phyloP scores from a whole-genome alignment of 164 flowering plant species.

The Platanus orientalis region DNA sequence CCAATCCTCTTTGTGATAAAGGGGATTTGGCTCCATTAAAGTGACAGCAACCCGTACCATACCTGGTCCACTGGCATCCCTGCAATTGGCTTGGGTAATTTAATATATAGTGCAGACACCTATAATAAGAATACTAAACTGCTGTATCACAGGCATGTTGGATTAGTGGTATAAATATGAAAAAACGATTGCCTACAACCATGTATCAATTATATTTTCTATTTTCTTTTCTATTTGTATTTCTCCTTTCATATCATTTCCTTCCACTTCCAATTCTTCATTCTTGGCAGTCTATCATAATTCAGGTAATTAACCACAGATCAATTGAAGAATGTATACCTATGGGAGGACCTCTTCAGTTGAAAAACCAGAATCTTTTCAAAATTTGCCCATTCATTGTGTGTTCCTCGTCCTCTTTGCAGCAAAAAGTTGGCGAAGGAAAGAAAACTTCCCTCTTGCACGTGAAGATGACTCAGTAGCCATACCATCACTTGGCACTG shows the following conservation, averaged over 20 bases:
- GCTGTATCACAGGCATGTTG: background rate
- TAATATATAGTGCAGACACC: no score
- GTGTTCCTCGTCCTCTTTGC: slow-evolving; percentile 60
- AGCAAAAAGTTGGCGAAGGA: slow-evolving; percentile 76
- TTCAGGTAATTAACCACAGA: slow-evolving; percentile 3
- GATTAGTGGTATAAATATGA: background rate
- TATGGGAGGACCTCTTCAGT: background rate
- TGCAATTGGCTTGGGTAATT: no score
- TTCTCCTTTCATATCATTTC: background rate
- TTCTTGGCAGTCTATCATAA: slow-evolving; percentile 1
- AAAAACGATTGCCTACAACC: background rate
- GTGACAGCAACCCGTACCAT: no score
- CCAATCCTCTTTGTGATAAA: no score
- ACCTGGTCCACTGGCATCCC: no score
- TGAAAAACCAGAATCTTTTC: background rate
- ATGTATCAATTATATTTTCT: background rate
- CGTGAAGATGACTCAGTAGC: slow-evolving; percentile 54
- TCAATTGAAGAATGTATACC: background rate
- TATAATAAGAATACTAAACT: no score
- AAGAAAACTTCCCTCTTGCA: slow-evolving; percentile 67
- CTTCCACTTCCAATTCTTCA: background rate
- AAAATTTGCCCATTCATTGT: slow-evolving; percentile 34
- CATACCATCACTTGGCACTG: slow-evolving; percentile 42
- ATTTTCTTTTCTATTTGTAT: background rate
- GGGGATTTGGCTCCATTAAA: no score